Conservation (phyloP, 139 green algal genomes). For the Picochlorum costavermella region DNA sequence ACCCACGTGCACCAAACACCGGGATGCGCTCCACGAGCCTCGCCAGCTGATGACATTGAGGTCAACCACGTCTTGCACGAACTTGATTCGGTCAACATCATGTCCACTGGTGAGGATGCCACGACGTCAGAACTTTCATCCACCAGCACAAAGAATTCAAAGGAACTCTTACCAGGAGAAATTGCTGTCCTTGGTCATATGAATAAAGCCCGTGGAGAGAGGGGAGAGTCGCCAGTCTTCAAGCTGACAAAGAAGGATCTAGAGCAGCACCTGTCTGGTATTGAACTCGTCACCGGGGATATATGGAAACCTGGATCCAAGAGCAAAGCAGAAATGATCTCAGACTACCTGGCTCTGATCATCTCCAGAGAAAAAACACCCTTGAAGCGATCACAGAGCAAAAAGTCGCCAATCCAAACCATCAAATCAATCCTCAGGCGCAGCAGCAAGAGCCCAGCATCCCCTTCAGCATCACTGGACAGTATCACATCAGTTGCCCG, state of each 20-base stretch:
- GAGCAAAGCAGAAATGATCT: slow-evolving; percentile 40
- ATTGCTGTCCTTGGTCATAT: neutral
- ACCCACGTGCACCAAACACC: neutral
- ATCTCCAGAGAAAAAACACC: neutral
- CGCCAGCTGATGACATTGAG: neutral
- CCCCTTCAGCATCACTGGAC: neutral
- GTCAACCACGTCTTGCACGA: slow-evolving; percentile 1
- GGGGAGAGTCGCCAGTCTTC: neutral
- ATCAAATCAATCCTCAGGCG: neutral
- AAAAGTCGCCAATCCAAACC: neutral
- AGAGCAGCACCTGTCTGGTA: slow-evolving; percentile 20
- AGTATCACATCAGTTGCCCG: too few relatives aligned
- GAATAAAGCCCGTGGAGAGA: slow-evolving; percentile 30
- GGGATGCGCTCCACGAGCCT: neutral
- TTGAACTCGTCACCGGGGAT: slow-evolving; percentile 21
- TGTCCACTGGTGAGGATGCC: neutral
- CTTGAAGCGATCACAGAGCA: neutral
- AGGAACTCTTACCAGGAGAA: slow-evolving; percentile 6
- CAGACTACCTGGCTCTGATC: slow-evolving; percentile 33
- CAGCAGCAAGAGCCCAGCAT: slow-evolving; percentile 12
- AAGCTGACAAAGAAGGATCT: neutral
- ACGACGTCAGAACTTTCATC: too few relatives aligned
- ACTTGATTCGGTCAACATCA: neutral
- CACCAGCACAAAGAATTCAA: too few relatives aligned
- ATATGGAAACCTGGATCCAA: slow-evolving; percentile 33